Evolutionary conservation across 441 rosid genomes (phyloP).

Genomic region (Aleurites moluccanus): DNA sequence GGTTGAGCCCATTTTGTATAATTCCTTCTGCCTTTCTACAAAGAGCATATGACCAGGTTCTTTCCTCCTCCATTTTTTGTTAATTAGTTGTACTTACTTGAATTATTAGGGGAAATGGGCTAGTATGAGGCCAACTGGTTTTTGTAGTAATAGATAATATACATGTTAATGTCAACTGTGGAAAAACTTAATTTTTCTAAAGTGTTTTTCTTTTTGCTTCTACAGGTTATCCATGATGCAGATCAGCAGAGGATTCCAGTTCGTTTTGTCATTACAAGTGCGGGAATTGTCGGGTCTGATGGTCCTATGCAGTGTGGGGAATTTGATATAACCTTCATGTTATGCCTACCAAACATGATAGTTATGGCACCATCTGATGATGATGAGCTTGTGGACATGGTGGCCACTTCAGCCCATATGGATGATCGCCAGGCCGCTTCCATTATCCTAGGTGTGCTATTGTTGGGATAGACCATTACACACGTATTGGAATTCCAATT

Average conservation of each 20-base stretch:
- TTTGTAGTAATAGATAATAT: slow-evolving; percentile 2
- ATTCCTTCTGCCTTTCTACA: slow-evolving; percentile 87
- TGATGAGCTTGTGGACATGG: slow-evolving; percentile 86
- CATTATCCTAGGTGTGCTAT: slow-evolving; percentile 85
- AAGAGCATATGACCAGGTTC: slow-evolving; percentile 94
- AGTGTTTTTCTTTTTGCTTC: slow-evolving; percentile 16
- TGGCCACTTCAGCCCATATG: slow-evolving; percentile 68
- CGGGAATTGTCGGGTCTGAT: slow-evolving; percentile 89
- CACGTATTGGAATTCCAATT: slow-evolving; percentile 54
- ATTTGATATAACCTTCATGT: slow-evolving; percentile 88
- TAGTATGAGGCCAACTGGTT: neutral
- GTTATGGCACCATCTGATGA: slow-evolving; percentile 95
- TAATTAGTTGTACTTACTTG: neutral
- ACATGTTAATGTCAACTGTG: neutral
- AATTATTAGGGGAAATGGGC: neutral
- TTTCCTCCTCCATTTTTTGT: slow-evolving; percentile 17
- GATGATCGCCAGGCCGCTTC: slow-evolving; percentile 78
- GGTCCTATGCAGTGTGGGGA: slow-evolving; percentile 88
- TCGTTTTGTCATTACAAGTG: slow-evolving; percentile 83
- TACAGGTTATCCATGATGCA: slow-evolving; percentile 83
- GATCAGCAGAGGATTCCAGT: slow-evolving; percentile 86
- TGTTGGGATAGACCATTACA: slow-evolving; percentile 44
- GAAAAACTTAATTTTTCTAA: slow-evolving; percentile 17
- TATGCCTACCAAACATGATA: slow-evolving; percentile 94
- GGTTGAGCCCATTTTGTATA: slow-evolving; percentile 90